Base-by-base conservation (phyloP, 108 stramenopile genomes). In the Skeletonema marinoi region DNA sequence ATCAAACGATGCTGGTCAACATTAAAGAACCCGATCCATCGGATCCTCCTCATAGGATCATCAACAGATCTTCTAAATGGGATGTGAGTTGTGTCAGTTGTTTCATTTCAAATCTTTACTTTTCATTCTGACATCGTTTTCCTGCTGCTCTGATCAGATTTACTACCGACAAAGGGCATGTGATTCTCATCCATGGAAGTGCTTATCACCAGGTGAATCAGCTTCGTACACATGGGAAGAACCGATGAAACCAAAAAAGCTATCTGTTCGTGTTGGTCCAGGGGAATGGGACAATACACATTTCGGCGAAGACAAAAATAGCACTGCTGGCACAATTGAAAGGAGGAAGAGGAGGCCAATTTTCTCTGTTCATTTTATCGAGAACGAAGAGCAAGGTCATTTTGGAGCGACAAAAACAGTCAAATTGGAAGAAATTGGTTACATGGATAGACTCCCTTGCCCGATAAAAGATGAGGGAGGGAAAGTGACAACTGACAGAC, bases 371-470 rank as follows among this genome's bases (percentile, higher is more conserved):
- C 76, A 86, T 56, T 85, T 82, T 59, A 82, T 92, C 17, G 84
- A 91, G 46, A 82, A 85, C 50, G 95, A 96, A 74, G 92, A 93
- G 60, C 65, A 88, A 29, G 91, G 88, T 6, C 77, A 84, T 35
- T 96, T 90, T 71, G 93, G 93, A 32, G 73, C 75, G 32, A 67
- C 87, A 0, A 83, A 83, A 48, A 92, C 78, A 17, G 83, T 97
- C 0, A 89, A 88, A 48, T 77, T 97, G 39, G 96, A 97, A 76
- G 96, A 94, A 77, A 95, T 97, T 51, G 96, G 96, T 10, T 92
- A 81, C 74, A 73, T 74, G 2, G 88, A 80, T 30, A 63, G 74
- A 12, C 80, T 96, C 6, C 92, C 94, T 10, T 73, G 84, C 21
- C 90, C 88, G 44, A 54, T 25, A 74, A 66, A 39, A 71, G 77